Conservation (phyloP, 345 rosid genomes). For the Murraya paniculata region DNA sequence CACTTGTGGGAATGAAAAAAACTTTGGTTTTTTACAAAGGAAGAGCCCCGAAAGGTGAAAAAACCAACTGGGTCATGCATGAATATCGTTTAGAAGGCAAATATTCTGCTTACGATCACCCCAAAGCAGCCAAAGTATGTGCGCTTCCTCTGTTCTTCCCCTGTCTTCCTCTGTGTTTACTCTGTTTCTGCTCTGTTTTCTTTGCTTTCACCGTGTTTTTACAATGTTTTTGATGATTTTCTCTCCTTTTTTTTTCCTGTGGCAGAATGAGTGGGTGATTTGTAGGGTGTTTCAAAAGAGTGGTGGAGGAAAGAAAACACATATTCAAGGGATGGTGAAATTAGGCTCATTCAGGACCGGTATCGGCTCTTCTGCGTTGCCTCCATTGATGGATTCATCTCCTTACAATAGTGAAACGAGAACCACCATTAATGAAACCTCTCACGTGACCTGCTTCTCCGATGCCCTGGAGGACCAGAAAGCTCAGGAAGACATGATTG, state of each 20-base stretch:
- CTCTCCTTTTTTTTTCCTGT: not conserved
- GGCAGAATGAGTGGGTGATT: constrained; percentile 83
- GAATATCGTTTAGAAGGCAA: constrained; percentile 80
- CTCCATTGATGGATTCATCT: constrained; percentile 66
- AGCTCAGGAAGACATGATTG: constrained; percentile 29
- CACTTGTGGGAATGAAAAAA: constrained; percentile 92
- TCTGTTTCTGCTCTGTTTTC: not conserved
- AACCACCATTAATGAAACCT: constrained; percentile 21
- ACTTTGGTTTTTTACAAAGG: constrained; percentile 85
- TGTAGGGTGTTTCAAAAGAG: constrained; percentile 71
- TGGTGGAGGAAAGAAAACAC: constrained; percentile 48
- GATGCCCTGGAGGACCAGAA: constrained; percentile 39
- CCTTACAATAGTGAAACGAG: constrained; percentile 25
- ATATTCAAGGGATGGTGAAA: constrained; percentile 38
- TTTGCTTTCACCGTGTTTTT: not conserved
- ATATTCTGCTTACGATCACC: constrained; percentile 48
- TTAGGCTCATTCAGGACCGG: constrained; percentile 29
- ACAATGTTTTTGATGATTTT: not conserved
- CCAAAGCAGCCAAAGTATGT: constrained; percentile 54
- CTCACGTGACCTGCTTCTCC: constrained; percentile 96
- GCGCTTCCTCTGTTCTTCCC: not conserved
- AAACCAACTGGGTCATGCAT: constrained; percentile 86
- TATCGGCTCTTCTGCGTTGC: constrained; percentile 32
- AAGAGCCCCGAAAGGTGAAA: constrained; percentile 79
- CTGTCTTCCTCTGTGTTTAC: not conserved